Conservation (phyloP, 352 stramenopile species). For the Porosira glacialis region DNA sequence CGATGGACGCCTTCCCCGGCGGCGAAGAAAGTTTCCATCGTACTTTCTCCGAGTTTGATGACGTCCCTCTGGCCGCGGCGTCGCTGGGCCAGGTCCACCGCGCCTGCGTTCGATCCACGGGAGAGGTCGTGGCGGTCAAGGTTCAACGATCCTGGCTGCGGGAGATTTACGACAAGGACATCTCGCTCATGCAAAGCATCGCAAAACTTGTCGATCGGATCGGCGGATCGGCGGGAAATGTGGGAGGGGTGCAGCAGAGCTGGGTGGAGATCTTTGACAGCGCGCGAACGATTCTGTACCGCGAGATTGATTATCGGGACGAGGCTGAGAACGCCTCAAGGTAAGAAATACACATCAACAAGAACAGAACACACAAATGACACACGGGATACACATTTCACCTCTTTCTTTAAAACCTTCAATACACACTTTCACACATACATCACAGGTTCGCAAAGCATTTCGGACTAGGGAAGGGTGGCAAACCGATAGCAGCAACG, state of each 20-base stretch:
- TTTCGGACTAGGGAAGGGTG: slow-evolving; percentile 74
- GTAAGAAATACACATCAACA: too few relatives aligned
- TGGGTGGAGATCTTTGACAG: slow-evolving; percentile 82
- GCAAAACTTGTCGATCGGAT: slow-evolving; percentile 79
- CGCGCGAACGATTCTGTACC: slow-evolving; percentile 81
- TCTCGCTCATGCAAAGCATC: slow-evolving; percentile 79
- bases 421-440: too few relatives aligned
- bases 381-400: too few relatives aligned
- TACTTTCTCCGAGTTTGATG: slow-evolving; percentile 80
- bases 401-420: too few relatives aligned
- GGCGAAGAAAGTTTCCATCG: slow-evolving; percentile 59
- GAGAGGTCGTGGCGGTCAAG: slow-evolving; percentile 80
- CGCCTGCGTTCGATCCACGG: slow-evolving; percentile 59
- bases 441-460: slow-evolving; percentile 80
- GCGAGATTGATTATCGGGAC: slow-evolving; percentile 85
- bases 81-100: slow-evolving; percentile 84
- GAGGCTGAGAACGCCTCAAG: slow-evolving; percentile 81
- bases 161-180: slow-evolving; percentile 80
- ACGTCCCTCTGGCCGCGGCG: slow-evolving; percentile 81
- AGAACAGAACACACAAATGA: too few relatives aligned
- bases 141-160: slow-evolving; percentile 80
- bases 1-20: slow-evolving; percentile 50
- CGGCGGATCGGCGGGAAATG: slow-evolving; percentile 55
- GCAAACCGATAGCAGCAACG: slow-evolving; percentile 26
- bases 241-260: slow-evolving; percentile 75